A percentile compares a stretch with the other conserved stretches of the same genome.
phyloP scores from a whole-genome alignment of 257 asterid genomes.

The Misopates orontium region DNA sequence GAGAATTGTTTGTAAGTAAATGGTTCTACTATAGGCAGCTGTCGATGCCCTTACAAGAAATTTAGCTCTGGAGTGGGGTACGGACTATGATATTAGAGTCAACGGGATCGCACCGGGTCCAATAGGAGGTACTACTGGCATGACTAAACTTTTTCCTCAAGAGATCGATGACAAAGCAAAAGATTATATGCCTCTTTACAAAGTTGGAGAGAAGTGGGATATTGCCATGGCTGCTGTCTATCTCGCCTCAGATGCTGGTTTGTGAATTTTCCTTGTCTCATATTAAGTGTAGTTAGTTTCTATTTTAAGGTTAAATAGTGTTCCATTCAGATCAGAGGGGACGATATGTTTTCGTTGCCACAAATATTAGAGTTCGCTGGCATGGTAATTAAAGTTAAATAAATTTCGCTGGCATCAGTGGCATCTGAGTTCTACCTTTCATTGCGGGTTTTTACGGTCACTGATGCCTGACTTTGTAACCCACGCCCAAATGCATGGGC shows the following conservation, averaged over 20 bases:
- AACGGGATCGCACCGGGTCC: conserved; percentile 95
- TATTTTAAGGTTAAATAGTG: no score
- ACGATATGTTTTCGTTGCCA: background rate
- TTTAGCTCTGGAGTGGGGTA: conserved; percentile 87
- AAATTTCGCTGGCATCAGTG: no score
- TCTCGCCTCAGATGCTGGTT: conserved; percentile 79
- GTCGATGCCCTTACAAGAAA: conserved; percentile 71
- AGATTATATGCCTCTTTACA: conserved; percentile 54
- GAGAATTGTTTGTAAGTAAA: background rate
- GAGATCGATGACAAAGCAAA: conserved; percentile 43
- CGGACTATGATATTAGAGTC: conserved; percentile 74
- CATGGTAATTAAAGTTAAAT: no score
- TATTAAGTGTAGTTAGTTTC: background rate
- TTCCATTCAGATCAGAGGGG: no score
- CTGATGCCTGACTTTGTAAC: no score
- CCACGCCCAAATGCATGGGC: no score
- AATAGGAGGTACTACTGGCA: conserved; percentile 67
- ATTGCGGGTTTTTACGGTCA: background rate
- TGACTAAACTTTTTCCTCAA: conserved; percentile 65
- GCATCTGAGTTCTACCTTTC: background rate
- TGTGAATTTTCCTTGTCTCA: conserved; percentile 23
- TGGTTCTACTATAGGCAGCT: conserved; percentile 53
- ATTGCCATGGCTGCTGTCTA: conserved; percentile 83
- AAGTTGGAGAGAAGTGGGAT: conserved; percentile 77
- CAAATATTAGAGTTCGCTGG: background rate